These are phyloP conservation scores for Colletotrichum siamense DNA, from an alignment of 2,329 filamentous ascomycete species.

Conservation along the genomic window DNA sequence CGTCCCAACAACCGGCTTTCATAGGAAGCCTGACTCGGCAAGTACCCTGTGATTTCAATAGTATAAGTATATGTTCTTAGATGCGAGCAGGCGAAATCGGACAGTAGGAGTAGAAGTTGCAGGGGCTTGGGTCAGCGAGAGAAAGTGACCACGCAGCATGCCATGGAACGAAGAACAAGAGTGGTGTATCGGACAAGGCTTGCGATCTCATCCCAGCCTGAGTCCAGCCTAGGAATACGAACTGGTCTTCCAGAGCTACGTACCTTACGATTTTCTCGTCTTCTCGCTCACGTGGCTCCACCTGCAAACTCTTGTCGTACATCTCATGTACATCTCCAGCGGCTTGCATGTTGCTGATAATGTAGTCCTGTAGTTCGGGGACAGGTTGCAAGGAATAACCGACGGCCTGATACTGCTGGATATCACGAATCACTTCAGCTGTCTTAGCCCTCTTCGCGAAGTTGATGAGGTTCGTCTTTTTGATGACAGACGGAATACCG, in stretches of 20 bases:
- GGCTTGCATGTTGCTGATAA: constrained; percentile 93
- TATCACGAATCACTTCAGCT: constrained; percentile 96
- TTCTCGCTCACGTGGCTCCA: constrained; percentile 95
- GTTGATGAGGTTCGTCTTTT: constrained; percentile 96
- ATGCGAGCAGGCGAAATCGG: background rate
- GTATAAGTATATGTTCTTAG: constrained; percentile 25
- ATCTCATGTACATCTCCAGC: constrained; percentile 98
- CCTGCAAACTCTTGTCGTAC: constrained; percentile 94
- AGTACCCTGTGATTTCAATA: constrained; percentile 51
- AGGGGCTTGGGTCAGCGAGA: background rate
- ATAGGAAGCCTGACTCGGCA: constrained; percentile 67
- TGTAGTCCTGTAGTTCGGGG: constrained; percentile 93
- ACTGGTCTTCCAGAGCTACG: constrained; percentile 40
- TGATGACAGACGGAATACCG: constrained; percentile 94
- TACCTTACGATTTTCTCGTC: constrained; percentile 99
- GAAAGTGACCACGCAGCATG: background rate
- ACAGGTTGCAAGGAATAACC: constrained; percentile 93
- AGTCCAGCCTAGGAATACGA: constrained; percentile 25
- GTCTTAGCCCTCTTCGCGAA: constrained; percentile 98
- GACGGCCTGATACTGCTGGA: constrained; percentile 98
- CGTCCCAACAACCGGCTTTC: constrained; percentile 27
- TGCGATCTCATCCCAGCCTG: constrained; percentile 23
- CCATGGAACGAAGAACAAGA: background rate
- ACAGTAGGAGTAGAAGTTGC: background rate
- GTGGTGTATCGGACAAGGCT: background rate